Conservation (phyloP, 805 yeast genomes). For the Starmera caribaea region DNA sequence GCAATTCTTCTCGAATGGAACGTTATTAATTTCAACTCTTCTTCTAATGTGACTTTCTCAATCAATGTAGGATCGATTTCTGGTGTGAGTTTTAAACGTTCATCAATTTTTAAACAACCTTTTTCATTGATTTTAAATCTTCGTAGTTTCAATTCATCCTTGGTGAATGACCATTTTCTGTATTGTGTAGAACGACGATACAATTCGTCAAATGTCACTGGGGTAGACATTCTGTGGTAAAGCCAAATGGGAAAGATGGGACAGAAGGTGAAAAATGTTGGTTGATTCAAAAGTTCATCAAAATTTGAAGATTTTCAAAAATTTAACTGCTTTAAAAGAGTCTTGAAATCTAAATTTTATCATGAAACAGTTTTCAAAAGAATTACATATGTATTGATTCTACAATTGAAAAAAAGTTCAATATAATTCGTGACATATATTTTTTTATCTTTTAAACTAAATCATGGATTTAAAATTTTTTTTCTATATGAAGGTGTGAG, state of each 20-base stretch:
- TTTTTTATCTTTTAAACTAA: constrained; percentile 1
- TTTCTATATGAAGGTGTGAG: neutral
- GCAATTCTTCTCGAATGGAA: constrained; percentile 67
- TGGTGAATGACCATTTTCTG: constrained; percentile 75
- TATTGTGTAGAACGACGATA: constrained; percentile 84
- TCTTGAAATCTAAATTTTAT: too few relatives aligned
- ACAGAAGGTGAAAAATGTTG: too few relatives aligned
- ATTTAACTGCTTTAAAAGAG: too few relatives aligned
- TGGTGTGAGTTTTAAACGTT: constrained; percentile 21
- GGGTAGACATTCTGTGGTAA: constrained; percentile 10
- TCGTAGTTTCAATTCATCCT: constrained; percentile 39
- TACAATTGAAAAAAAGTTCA: too few relatives aligned
- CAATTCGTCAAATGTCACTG: constrained; percentile 72
- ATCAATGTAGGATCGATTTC: constrained; percentile 22
- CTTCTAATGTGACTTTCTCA: constrained; percentile 45
- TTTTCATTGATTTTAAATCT: constrained; percentile 42
- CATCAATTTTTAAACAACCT: constrained; percentile 32
- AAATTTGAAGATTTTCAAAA: too few relatives aligned
- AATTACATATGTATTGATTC: too few relatives aligned
- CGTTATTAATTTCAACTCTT: constrained; percentile 57
- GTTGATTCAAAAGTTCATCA: too few relatives aligned
- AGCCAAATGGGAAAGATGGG: too few relatives aligned
- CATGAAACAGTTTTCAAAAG: too few relatives aligned
- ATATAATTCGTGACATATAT: constrained; percentile 3
- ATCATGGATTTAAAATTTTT: constrained; percentile 1